These are phyloP conservation scores for Claviceps fusiformis DNA, from an alignment of 2,329 filamentous ascomycete genomes.

Conservation along the genomic window DNA sequence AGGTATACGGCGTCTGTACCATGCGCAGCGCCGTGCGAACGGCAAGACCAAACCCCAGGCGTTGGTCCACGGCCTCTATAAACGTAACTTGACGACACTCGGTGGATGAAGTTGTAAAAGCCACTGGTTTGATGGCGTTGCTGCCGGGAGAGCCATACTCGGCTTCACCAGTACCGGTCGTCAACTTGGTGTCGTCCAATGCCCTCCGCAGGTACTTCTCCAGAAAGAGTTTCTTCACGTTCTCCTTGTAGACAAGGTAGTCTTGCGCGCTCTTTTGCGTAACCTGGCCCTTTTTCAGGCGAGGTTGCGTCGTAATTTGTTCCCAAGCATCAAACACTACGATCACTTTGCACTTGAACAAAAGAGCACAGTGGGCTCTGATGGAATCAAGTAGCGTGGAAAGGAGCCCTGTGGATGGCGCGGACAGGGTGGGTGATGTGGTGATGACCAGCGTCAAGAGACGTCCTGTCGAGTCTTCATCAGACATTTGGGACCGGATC, in stretches of 20 bases:
- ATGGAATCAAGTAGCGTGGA: conserved; percentile 33
- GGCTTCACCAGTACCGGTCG: conserved; percentile 19
- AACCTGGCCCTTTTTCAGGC: conserved; percentile 40
- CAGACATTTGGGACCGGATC: not conserved
- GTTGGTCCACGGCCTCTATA: conserved; percentile 30
- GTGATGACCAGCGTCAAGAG: conserved; percentile 30
- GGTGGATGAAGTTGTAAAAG: conserved; percentile 10
- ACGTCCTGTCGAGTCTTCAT: not conserved
- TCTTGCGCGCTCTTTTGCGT: conserved; percentile 28
- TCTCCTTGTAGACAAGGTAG: conserved; percentile 32
- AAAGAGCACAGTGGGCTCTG: conserved; percentile 23
- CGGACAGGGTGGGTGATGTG: conserved; percentile 41
- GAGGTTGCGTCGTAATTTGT: conserved; percentile 25
- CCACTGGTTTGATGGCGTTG: conserved; percentile 12
- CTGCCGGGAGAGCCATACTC: conserved; percentile 33
- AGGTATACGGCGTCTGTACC: conserved; percentile 36
- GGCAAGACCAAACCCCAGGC: conserved; percentile 39
- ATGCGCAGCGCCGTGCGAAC: conserved; percentile 37
- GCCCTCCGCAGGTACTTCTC: conserved; percentile 4
- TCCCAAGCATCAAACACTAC: conserved; percentile 41
- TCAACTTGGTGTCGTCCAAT: not conserved
- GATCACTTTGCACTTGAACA: conserved; percentile 31
- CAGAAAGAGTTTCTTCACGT: conserved; percentile 27
- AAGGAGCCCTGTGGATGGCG: conserved; percentile 38
- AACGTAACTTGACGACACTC: conserved; percentile 28